Conservation (phyloP, 2,329 filamentous ascomycete species). For the Aspergillus pseudoviridinutans region DNA sequence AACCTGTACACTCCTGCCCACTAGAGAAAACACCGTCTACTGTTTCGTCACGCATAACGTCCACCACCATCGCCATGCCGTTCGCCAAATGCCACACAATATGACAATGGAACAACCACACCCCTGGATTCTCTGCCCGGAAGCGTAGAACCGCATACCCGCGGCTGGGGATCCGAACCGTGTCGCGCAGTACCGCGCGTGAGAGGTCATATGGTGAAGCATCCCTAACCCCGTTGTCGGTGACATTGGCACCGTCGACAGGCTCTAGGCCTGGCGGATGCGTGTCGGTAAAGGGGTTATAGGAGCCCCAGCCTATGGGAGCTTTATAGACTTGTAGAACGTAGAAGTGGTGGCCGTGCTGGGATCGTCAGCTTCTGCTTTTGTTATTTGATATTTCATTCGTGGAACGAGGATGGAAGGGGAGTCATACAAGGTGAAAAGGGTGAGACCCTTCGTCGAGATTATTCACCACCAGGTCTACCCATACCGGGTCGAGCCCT, state of each 20-base stretch:
- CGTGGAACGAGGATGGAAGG: not conserved
- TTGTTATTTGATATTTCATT: not conserved
- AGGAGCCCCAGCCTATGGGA: slow-evolving; percentile 35
- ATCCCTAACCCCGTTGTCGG: not conserved
- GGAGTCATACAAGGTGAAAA: slow-evolving; percentile 44
- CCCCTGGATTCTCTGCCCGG: slow-evolving; percentile 50
- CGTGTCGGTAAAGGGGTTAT: slow-evolving; percentile 31
- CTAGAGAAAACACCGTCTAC: not conserved
- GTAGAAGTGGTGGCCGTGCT: slow-evolving; percentile 37
- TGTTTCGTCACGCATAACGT: slow-evolving; percentile 22
- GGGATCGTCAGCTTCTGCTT: not conserved
- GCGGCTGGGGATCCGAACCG: slow-evolving; percentile 51
- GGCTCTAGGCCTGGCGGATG: slow-evolving; percentile 18
- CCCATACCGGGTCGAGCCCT: slow-evolving; percentile 34
- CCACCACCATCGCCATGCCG: slow-evolving; percentile 43
- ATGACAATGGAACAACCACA: slow-evolving; percentile 51
- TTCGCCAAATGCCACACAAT: slow-evolving; percentile 50
- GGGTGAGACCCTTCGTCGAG: slow-evolving; percentile 49
- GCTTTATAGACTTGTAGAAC: slow-evolving; percentile 27
- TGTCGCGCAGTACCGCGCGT: slow-evolving; percentile 49
- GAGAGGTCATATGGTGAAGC: slow-evolving; percentile 21
- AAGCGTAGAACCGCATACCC: slow-evolving; percentile 56
- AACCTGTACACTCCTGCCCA: not conserved
- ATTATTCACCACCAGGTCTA: slow-evolving; percentile 50
- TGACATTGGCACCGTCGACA: slow-evolving; percentile 16